A percentile compares a stretch with the other conserved stretches of the same genome.
Evolutionary conservation across 306 rosid species (phyloP).

Genomic region (Benincasa hispida): DNA sequence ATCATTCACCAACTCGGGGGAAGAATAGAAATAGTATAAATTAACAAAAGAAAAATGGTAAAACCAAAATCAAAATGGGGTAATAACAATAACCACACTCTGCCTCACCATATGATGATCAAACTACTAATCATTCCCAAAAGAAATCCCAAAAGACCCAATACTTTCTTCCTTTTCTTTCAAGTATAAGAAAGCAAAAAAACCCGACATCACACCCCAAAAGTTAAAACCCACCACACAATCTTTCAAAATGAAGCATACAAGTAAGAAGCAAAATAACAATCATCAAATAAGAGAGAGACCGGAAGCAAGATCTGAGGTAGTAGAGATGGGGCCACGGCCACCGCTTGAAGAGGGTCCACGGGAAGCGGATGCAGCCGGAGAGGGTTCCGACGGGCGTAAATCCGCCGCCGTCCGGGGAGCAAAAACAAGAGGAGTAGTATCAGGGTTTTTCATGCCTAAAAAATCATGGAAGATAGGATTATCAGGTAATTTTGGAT

Average conservation of each 20-base stretch:
- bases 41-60: background rate
- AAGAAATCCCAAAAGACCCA: background rate
- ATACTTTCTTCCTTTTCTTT: background rate
- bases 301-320: constrained; percentile 87
- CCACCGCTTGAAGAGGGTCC: constrained; percentile 48
- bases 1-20: background rate
- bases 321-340: constrained; percentile 60
- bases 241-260: background rate
- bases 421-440: constrained; percentile 16
- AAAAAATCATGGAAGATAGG: constrained; percentile 77
- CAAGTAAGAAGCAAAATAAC: background rate
- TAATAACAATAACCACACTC: background rate
- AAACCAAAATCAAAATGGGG: no score
- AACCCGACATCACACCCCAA: background rate
- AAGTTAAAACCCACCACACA: background rate
- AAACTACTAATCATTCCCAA: background rate
- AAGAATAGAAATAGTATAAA: background rate
- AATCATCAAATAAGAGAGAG: background rate
- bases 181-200: background rate
- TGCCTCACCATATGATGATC: background rate
- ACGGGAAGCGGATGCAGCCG: constrained; percentile 38
- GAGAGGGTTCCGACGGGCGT: constrained; percentile 32
- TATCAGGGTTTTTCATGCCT: constrained; percentile 47
- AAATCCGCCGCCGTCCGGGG: constrained; percentile 35
- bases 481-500: constrained; percentile 17